Conservation (phyloP, 306 rosid genomes). For the Glycine soja region DNA sequence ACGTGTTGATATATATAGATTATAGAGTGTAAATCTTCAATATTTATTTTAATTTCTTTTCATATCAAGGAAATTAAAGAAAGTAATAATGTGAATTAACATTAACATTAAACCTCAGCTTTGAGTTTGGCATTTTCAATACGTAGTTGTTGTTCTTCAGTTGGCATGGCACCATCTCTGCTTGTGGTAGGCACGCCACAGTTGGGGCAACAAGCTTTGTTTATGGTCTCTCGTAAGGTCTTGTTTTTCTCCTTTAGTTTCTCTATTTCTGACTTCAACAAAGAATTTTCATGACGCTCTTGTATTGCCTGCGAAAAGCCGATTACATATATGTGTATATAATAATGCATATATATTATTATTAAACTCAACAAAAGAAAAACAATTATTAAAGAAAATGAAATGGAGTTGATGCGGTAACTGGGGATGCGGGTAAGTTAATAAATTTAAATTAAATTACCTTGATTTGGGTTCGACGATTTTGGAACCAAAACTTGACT, state of each 20-base stretch:
- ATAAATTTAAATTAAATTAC: conserved; percentile 43
- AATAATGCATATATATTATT: too few relatives aligned
- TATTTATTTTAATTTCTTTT: not conserved
- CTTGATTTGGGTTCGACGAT: conserved; percentile 99
- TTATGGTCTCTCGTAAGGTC: conserved; percentile 68
- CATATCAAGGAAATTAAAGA: not conserved
- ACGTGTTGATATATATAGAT: not conserved
- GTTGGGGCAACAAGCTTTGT: conserved; percentile 86
- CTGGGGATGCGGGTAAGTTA: not conserved
- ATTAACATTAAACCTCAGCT: conserved; percentile 69
- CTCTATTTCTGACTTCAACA: conserved; percentile 88
- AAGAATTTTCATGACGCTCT: conserved; percentile 92
- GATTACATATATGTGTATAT: not conserved
- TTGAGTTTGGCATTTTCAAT: conserved; percentile 93
- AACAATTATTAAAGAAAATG: too few relatives aligned
- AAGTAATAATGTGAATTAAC: not conserved
- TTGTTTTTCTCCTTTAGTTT: conserved; percentile 86
- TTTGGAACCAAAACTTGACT: conserved; percentile 99
- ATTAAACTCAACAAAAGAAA: too few relatives aligned
- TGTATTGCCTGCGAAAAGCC: conserved; percentile 76
- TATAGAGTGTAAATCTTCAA: conserved; percentile 10
- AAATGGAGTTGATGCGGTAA: too few relatives aligned
- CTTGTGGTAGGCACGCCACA: conserved; percentile 76
- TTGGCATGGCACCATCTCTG: conserved; percentile 65
- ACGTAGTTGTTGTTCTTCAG: conserved; percentile 86